Conservation (phyloP, 164 flowering plant genomes). For the Nymphaea colorata region DNA sequence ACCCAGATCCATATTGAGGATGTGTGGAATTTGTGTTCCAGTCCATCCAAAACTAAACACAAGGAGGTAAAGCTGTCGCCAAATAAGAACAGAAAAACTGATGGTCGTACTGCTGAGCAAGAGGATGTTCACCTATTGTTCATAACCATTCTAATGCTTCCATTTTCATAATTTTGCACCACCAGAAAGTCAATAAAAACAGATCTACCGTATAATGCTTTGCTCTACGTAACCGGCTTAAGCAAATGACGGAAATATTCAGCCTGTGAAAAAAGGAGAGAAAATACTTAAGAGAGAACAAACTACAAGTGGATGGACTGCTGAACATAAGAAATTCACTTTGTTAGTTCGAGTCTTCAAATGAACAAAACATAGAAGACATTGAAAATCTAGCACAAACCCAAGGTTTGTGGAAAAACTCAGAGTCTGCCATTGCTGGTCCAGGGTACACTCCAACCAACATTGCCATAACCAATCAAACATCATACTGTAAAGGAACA, state of each 20-base stretch:
- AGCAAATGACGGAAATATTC: slow-evolving; percentile 47
- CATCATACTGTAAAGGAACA: neutral
- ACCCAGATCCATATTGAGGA: neutral
- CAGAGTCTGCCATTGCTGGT: no score
- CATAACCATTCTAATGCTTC: neutral
- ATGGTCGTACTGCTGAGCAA: neutral
- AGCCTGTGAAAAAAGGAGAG: slow-evolving; percentile 32
- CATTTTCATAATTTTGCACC: neutral
- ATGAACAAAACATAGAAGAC: neutral
- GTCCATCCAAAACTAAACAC: neutral
- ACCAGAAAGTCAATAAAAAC: neutral
- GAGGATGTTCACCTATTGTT: neutral
- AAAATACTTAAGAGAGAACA: neutral
- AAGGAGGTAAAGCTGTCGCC: neutral
- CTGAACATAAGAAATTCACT: no score
- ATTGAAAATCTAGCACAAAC: neutral
- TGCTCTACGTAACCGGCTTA: slow-evolving; percentile 36
- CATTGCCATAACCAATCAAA: no score
- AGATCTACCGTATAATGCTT: neutral
- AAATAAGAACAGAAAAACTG: neutral
- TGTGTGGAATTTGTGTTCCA: neutral
- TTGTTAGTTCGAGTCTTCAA: no score
- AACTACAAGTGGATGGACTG: no score
- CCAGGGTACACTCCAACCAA: no score
- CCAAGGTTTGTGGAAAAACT: no score